A percentile compares a stretch with the other conserved stretches of the same genome.
These are phyloP conservation scores for Paramecium tetraurelia DNA, from an alignment of 73 alveolate species.

Conservation along the genomic window DNA sequence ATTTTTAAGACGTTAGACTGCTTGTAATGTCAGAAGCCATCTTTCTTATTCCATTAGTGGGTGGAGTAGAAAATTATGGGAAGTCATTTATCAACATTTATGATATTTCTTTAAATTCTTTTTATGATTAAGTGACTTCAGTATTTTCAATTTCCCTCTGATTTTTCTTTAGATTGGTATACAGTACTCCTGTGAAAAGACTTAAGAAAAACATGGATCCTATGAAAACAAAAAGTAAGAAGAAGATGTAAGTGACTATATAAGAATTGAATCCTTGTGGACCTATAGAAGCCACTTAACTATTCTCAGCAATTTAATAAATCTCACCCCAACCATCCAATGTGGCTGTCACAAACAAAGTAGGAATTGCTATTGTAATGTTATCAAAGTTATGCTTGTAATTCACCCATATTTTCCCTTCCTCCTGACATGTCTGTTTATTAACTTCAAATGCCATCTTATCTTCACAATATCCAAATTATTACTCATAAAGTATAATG, in stretches of 20 bases:
- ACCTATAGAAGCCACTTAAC: neutral
- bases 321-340: constrained; percentile 29
- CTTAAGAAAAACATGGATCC: constrained; percentile 8
- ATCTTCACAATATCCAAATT: constrained; percentile 44
- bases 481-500: neutral
- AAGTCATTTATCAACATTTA: neutral
- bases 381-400: constrained; percentile 39
- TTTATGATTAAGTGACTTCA: neutral
- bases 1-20: neutral
- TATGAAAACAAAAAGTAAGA: neutral
- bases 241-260: neutral
- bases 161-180: neutral
- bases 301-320: neutral
- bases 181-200: constrained; percentile 8
- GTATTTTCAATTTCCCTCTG: neutral
- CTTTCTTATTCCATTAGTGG: neutral
- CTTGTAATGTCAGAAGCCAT: neutral
- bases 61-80: neutral
- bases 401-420: constrained; percentile 11
- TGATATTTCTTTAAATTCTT: neutral
- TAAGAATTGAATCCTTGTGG: neutral
- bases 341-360: neutral
- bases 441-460: neutral
- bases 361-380: neutral
- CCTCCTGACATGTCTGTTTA: neutral